Conservation (phyloP, 768 basidiomycete species). For the Mycena vitilis region DNA sequence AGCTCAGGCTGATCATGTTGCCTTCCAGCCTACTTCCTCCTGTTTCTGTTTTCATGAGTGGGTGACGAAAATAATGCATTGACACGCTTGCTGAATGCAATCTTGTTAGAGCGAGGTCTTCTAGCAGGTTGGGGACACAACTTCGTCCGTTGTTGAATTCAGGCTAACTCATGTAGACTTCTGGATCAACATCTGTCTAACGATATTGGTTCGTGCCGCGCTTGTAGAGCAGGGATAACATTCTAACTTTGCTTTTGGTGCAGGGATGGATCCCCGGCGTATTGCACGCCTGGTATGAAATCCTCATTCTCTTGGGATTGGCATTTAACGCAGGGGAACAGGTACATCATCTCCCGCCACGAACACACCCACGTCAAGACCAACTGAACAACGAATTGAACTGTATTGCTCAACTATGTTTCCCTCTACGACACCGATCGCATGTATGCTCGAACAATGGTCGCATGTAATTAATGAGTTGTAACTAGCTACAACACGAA, state of each 20-base stretch:
- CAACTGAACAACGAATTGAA: background rate
- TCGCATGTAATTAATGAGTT: background rate
- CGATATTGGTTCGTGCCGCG: constrained; percentile 15
- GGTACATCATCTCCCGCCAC: constrained; percentile 33
- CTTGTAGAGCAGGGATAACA: too few species aligned
- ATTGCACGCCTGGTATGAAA: constrained; percentile 51
- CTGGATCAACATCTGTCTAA: constrained; percentile 51
- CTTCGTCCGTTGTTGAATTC: background rate
- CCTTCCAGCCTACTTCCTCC: constrained; percentile 41
- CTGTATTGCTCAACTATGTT: background rate
- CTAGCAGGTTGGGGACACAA: constrained; percentile 35
- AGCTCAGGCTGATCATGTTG: background rate
- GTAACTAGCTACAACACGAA: constrained; percentile 22
- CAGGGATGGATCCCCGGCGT: constrained; percentile 55
- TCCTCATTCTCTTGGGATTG: background rate
- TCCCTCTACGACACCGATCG: background rate
- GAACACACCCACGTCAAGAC: constrained; percentile 30
- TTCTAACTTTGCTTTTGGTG: too few species aligned
- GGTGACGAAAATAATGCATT: constrained; percentile 5
- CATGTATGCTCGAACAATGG: too few species aligned
- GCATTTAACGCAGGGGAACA: background rate
- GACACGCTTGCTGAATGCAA: background rate
- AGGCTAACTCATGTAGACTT: constrained; percentile 38
- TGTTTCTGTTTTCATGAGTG: constrained; percentile 45
- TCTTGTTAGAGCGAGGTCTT: constrained; percentile 40